A percentile compares a stretch with the other conserved stretches of the same genome.
phyloP scores from a whole-genome alignment of 495 filamentous ascomycete species.

The Podospora pseudopauciseta region DNA sequence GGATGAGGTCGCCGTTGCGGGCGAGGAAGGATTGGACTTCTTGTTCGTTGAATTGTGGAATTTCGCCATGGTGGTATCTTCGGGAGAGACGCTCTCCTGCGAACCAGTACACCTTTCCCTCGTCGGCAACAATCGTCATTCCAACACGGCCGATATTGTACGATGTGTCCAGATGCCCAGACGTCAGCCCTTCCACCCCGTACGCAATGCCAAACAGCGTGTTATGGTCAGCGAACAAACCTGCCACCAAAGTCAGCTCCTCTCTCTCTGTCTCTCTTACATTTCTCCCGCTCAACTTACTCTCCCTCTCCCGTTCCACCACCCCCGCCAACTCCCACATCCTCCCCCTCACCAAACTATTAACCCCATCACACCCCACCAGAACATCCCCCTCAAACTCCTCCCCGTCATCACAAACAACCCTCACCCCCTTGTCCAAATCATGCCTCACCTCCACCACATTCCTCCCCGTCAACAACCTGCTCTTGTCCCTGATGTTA shows the following conservation, averaged over 20 bases:
- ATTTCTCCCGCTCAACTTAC: not conserved
- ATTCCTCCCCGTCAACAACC: conserved; percentile 17
- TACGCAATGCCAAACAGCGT: conserved; percentile 38
- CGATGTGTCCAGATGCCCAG: conserved; percentile 24
- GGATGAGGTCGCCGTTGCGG: conserved; percentile 23
- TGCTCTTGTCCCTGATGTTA: conserved; percentile 19
- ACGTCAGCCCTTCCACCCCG: conserved; percentile 1
- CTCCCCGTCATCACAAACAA: conserved; percentile 34
- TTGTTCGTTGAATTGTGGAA: conserved; percentile 33
- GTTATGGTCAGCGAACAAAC: conserved; percentile 29
- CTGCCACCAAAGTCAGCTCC: not conserved
- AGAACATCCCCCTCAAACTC: conserved; percentile 42
- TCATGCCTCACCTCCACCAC: conserved; percentile 16
- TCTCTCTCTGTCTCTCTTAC: not conserved
- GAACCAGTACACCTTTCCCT: conserved; percentile 38
- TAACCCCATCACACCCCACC: conserved; percentile 45
- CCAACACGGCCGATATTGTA: conserved; percentile 25
- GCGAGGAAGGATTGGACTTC: conserved; percentile 34
- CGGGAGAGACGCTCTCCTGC: conserved; percentile 24
- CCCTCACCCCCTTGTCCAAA: conserved; percentile 14
- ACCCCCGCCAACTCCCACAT: conserved; percentile 31
- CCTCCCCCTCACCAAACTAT: conserved; percentile 44
- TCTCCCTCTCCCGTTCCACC: conserved; percentile 18
- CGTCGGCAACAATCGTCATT: conserved; percentile 25
- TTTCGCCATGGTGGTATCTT: conserved; percentile 10